Percentiles rank a stretch among this genome's conserved stretches.
phyloP scores from a whole-genome alignment of 2,329 filamentous ascomycete species.

The Harringtonia aguacate region DNA sequence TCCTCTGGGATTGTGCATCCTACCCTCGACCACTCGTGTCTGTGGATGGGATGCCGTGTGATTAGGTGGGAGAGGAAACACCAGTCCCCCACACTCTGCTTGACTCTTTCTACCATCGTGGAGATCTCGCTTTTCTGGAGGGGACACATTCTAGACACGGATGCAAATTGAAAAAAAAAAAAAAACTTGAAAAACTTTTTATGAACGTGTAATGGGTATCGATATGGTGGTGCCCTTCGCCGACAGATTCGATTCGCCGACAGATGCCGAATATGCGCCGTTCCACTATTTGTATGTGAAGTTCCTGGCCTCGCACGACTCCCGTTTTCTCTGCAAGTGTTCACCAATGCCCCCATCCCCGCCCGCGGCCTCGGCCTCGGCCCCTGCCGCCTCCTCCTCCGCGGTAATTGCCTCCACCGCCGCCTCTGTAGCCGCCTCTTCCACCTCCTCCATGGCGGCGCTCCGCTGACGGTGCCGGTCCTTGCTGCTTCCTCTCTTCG shows the following conservation, averaged over 20 bases:
- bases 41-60: slow-evolving; percentile 33
- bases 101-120: slow-evolving; percentile 23
- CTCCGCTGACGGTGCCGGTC: slow-evolving; percentile 36
- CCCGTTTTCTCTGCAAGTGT: too few relatives aligned
- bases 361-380: slow-evolving; percentile 20
- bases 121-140: slow-evolving; percentile 34
- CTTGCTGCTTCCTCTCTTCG: slow-evolving; percentile 42
- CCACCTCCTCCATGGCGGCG: slow-evolving; percentile 24
- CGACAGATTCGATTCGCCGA: too few relatives aligned
- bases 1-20: slow-evolving; percentile 7
- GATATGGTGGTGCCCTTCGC: too few relatives aligned
- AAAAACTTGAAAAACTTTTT: too few relatives aligned
- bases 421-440: slow-evolving; percentile 23
- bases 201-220: too few relatives aligned
- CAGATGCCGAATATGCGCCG: too few relatives aligned
- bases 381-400: too few relatives aligned
- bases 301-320: too few relatives aligned
- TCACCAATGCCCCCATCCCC: slow-evolving; percentile 4
- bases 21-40: slow-evolving; percentile 13
- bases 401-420: slow-evolving; percentile 27
- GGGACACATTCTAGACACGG: slow-evolving; percentile 25
- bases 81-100: slow-evolving; percentile 35
- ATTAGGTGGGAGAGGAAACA: slow-evolving; percentile 30
- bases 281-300: too few relatives aligned
- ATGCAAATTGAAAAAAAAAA: neutral